These are phyloP conservation scores for Fragosphaeria purpurea DNA, from an alignment of 2,329 filamentous ascomycete species.

Conservation along the genomic window DNA sequence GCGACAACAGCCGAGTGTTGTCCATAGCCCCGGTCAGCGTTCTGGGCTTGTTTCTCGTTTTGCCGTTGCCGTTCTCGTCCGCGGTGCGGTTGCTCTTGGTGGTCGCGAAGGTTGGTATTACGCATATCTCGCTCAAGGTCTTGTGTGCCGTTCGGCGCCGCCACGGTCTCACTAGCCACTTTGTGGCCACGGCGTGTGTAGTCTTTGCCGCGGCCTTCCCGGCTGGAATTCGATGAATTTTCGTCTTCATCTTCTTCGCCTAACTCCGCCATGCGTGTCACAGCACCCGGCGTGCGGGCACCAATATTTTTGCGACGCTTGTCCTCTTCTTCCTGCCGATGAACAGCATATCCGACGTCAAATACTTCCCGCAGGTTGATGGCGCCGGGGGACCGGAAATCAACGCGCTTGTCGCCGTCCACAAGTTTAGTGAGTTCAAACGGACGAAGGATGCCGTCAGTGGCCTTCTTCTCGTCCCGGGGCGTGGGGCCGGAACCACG, in stretches of 20 bases:
- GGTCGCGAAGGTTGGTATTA: constrained; percentile 63
- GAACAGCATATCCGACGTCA: constrained; percentile 95
- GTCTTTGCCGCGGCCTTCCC: constrained; percentile 4
- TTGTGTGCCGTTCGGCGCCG: constrained; percentile 36
- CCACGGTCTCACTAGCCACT: constrained; percentile 42
- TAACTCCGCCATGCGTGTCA: constrained; percentile 46
- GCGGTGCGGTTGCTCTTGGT: constrained; percentile 34
- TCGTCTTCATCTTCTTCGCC: constrained; percentile 58
- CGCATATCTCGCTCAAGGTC: constrained; percentile 81
- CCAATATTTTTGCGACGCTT: constrained; percentile 81
- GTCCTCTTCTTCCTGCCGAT: constrained; percentile 89
- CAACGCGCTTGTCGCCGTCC: constrained; percentile 59
- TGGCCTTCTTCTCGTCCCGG: constrained; percentile 46
- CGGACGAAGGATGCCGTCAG: constrained; percentile 36
- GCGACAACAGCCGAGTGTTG: constrained; percentile 81
- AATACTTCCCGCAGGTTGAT: constrained; percentile 96
- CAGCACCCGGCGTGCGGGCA: constrained; percentile 55
- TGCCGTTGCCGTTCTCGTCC: constrained; percentile 40
- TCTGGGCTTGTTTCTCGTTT: constrained; percentile 16
- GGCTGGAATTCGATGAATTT: constrained; percentile 18
- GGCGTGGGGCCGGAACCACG: constrained; percentile 51
- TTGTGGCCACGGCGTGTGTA: constrained; percentile 5
- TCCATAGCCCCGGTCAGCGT: constrained; percentile 61
- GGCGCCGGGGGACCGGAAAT: constrained; percentile 91
- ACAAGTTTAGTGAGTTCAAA: constrained; percentile 47